phyloP scores from a whole-genome alignment of 2,329 filamentous ascomycete species.

The Rhinocladiella similis region DNA sequence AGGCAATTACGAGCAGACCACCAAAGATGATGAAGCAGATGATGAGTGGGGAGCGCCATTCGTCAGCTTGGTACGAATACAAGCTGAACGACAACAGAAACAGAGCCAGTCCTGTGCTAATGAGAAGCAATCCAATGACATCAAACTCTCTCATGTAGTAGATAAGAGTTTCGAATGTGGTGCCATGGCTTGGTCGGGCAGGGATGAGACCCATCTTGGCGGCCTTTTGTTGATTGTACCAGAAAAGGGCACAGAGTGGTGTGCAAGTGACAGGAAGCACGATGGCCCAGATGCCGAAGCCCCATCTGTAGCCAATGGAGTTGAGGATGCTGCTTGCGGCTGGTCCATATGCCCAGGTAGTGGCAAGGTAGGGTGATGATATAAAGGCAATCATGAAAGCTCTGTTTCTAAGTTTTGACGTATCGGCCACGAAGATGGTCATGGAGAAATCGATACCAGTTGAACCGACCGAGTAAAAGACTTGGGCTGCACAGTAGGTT shows the following conservation, averaged over 20 bases:
- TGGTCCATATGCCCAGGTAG: conserved; percentile 21
- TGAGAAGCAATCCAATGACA: conserved; percentile 58
- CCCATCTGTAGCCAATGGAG: conserved; percentile 25
- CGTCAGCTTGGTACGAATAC: conserved; percentile 38
- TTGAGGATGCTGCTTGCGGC: conserved; percentile 22
- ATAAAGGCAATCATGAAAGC: conserved; percentile 19
- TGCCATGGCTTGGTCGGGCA: conserved; percentile 48
- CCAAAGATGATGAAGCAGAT: conserved; percentile 57
- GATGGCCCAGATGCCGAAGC: conserved; percentile 31
- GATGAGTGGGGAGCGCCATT: conserved; percentile 48
- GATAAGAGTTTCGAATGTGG: conserved; percentile 43
- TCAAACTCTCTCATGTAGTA: conserved; percentile 63
- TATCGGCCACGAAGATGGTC: conserved; percentile 33
- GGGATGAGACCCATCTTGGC: conserved; percentile 52
- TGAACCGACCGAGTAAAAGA: conserved; percentile 43
- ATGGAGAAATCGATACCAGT: conserved; percentile 30
- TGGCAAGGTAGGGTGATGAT: conserved; percentile 32
- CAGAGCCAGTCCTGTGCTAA: conserved; percentile 60
- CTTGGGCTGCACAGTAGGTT: conserved; percentile 60
- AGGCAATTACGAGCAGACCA: conserved; percentile 52
- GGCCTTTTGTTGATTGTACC: conserved; percentile 62
- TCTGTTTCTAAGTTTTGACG: conserved; percentile 32
- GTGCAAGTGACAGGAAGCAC: conserved; percentile 15
- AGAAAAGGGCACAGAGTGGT: conserved; percentile 49
- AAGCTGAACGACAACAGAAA: conserved; percentile 67